phyloP scores from a whole-genome alignment of 768 basidiomycete genomes.

The Calvatia gigantea region DNA sequence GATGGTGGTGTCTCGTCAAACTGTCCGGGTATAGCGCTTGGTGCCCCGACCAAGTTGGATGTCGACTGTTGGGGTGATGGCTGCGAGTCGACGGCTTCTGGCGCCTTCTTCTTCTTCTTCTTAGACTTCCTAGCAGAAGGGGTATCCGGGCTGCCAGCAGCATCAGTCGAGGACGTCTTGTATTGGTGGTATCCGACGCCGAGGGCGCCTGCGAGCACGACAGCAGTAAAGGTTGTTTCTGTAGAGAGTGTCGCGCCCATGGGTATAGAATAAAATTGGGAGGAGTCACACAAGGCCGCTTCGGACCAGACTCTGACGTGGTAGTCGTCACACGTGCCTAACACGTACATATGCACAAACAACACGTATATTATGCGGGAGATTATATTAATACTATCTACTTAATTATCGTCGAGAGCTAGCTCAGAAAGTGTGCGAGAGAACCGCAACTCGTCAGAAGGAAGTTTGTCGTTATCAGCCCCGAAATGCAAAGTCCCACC shows the following conservation, averaged over 20 bases:
- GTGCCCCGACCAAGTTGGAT: conserved; percentile 2
- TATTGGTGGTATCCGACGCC: conserved; percentile 35
- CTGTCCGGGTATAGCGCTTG: conserved; percentile 10
- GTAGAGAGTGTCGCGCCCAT: conserved; percentile 44
- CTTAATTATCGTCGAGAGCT: conserved; percentile 11
- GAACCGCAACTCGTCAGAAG: conserved; percentile 14
- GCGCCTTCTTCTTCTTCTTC: conserved; percentile 44
- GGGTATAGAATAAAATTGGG: conserved; percentile 10
- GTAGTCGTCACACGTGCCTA: conserved; percentile 8
- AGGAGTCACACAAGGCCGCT: background rate
- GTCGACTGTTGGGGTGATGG: conserved; percentile 6
- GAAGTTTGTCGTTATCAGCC: conserved; percentile 24
- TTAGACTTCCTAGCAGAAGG: conserved; percentile 28
- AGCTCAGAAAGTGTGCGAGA: conserved; percentile 12
- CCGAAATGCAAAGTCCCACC: conserved; percentile 72
- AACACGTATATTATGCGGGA: conserved; percentile 1
- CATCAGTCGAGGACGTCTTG: conserved; percentile 4
- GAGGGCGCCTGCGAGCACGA: conserved; percentile 37
- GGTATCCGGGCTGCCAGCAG: conserved; percentile 10
- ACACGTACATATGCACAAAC: conserved; percentile 8
- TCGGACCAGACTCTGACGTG: conserved; percentile 3
- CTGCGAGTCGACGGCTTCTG: conserved; percentile 1
- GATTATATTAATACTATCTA: background rate
- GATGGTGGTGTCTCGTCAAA: conserved; percentile 1
- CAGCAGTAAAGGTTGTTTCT: conserved; percentile 33